Percentiles rank a stretch among this genome's conserved stretches.
Conservation (phyloP, 2,329 filamentous ascomycete genomes). For the Aschersonia sp. region DNA sequence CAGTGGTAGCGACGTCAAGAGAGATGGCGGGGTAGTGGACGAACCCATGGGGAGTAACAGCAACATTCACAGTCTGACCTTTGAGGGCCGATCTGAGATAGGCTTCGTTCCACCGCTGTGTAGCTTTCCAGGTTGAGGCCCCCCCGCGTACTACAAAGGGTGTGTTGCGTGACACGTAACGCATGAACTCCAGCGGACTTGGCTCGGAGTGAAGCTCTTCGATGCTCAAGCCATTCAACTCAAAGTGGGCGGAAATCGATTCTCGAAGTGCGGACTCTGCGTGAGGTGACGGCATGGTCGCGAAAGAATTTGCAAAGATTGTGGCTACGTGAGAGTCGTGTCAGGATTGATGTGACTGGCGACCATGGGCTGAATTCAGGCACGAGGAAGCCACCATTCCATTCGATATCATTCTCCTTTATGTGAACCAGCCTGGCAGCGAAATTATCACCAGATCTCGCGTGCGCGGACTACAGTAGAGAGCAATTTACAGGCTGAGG, state of each 20-base stretch:
- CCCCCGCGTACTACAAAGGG: slow-evolving; percentile 59
- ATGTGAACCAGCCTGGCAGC: too few species aligned
- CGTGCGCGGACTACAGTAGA: too few species aligned
- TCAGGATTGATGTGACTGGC: too few species aligned
- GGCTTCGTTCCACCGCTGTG: slow-evolving; percentile 43
- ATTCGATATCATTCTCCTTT: too few species aligned
- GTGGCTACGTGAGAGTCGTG: too few species aligned
- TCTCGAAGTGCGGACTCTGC: slow-evolving; percentile 15
- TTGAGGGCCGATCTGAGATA: slow-evolving; percentile 43
- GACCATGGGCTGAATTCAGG: too few species aligned
- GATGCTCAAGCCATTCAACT: slow-evolving; percentile 48
- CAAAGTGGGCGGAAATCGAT: slow-evolving; percentile 56
- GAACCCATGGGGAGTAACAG: slow-evolving; percentile 59
- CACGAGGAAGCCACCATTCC: too few species aligned
- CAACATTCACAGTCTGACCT: slow-evolving; percentile 52
- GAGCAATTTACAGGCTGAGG: too few species aligned
- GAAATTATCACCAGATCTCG: too few species aligned
- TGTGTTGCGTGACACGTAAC: slow-evolving; percentile 57
- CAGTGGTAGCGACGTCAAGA: too few species aligned
- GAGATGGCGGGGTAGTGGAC: neutral
- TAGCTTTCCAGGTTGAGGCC: slow-evolving; percentile 48
- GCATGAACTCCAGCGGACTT: slow-evolving; percentile 66
- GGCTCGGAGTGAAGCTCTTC: slow-evolving; percentile 51
- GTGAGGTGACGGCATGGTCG: neutral
- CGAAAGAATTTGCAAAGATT: too few species aligned